A percentile compares a stretch with the other conserved stretches of the same genome.
phyloP scores from a whole-genome alignment of 306 rosid species.

The Trichosanthes cucumerina region DNA sequence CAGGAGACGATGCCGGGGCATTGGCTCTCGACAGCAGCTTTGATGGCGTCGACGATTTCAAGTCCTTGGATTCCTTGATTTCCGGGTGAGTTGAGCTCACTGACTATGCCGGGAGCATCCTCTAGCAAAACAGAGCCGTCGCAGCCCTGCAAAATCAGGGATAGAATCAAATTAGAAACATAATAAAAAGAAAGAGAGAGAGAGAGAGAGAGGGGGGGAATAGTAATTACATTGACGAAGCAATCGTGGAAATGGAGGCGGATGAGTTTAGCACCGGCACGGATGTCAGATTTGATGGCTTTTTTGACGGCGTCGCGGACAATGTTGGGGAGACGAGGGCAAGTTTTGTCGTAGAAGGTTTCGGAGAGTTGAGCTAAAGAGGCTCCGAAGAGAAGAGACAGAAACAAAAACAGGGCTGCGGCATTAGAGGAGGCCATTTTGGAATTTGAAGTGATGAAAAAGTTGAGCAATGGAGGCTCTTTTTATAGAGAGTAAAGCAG shows the following conservation, averaged over 20 bases:
- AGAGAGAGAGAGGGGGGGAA: neutral
- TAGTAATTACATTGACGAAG: neutral
- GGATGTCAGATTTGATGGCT: neutral
- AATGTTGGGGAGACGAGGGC: conserved; percentile 1
- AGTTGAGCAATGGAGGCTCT: neutral
- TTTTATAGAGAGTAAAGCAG: conserved; percentile 1
- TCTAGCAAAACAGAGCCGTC: conserved; percentile 67
- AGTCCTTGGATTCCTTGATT: conserved; percentile 39
- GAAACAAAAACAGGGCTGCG: neutral
- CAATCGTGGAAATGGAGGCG: conserved; percentile 8
- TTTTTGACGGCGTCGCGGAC: neutral
- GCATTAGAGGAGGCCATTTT: neutral
- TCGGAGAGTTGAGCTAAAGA: conserved; percentile 1
- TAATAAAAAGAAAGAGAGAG: neutral
- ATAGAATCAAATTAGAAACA: neutral
- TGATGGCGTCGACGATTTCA: conserved; percentile 51
- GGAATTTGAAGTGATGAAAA: neutral
- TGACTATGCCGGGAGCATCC: conserved; percentile 40
- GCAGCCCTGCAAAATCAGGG: conserved; percentile 39
- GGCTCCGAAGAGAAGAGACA: neutral
- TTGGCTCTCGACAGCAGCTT: conserved; percentile 40
- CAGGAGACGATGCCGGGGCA: conserved; percentile 59
- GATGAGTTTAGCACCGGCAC: neutral
- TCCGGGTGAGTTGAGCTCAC: conserved; percentile 69
- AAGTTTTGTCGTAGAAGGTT: neutral